phyloP scores from a whole-genome alignment of 2,329 filamentous ascomycete genomes.

The Fusarium siculi region DNA sequence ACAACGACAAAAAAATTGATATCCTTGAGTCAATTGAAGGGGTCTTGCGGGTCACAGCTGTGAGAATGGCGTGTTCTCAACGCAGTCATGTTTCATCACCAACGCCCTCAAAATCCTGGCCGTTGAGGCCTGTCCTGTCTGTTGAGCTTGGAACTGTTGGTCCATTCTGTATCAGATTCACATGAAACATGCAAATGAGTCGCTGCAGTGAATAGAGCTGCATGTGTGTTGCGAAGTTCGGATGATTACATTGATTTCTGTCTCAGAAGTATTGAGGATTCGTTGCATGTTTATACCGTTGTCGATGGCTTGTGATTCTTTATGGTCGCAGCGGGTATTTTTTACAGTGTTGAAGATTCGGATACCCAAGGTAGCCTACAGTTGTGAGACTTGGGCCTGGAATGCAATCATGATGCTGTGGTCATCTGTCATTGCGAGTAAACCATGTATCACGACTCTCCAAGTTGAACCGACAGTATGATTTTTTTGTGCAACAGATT shows the following conservation, averaged over 20 bases:
- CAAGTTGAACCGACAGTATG: neutral
- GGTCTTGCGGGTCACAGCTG: conserved; percentile 17
- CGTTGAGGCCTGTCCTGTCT: conserved; percentile 22
- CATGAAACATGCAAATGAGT: conserved; percentile 19
- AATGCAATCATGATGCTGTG: neutral
- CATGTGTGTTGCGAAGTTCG: conserved; percentile 7
- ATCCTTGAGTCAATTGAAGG: neutral
- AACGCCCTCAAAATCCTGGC: conserved; percentile 27
- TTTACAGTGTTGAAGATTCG: neutral
- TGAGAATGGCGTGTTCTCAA: conserved; percentile 25
- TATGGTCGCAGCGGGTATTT: neutral
- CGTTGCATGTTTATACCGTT: conserved; percentile 9
- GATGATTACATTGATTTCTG: conserved; percentile 7
- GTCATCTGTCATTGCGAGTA: neutral
- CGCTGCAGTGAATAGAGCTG: conserved; percentile 1
- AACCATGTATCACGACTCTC: neutral
- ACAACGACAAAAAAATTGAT: neutral
- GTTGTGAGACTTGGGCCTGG: neutral
- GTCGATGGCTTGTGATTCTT: neutral
- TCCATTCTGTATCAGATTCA: neutral
- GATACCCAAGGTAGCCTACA: too few relatives aligned
- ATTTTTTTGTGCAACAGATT: neutral
- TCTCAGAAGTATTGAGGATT: conserved; percentile 5
- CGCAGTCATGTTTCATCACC: conserved; percentile 35
- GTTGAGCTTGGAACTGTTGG: conserved; percentile 8